Percentiles rank a stretch among this genome's conserved stretches.
Conservation (phyloP, 2,329 filamentous ascomycete genomes). For the Sphaerulina populicola region DNA sequence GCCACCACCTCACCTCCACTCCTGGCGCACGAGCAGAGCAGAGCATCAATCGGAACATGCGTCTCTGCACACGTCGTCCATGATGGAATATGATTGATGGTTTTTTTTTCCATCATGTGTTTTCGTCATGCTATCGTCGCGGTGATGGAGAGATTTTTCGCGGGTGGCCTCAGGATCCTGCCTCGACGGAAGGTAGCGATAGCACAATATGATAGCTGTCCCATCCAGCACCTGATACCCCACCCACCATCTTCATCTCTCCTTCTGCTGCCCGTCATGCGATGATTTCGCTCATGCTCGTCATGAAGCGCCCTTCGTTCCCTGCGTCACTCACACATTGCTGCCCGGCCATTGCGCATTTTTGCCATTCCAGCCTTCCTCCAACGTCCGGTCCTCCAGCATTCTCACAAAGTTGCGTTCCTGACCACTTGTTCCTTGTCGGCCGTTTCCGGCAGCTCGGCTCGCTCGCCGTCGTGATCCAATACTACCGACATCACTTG, state of each 20-base stretch:
- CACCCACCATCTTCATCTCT: neutral
- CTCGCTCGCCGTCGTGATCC: conserved; percentile 55
- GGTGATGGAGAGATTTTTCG: neutral
- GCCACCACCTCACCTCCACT: conserved; percentile 1
- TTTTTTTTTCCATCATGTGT: neutral
- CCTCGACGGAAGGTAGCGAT: neutral
- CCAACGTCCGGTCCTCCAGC: conserved; percentile 84
- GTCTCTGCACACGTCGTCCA: neutral
- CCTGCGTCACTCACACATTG: conserved; percentile 5
- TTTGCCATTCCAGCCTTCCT: conserved; percentile 60
- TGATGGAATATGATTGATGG: neutral
- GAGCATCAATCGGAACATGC: too few relatives aligned
- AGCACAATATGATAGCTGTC: neutral
- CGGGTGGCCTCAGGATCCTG: neutral
- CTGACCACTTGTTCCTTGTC: conserved; percentile 46
- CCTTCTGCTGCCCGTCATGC: neutral
- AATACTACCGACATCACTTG: conserved; percentile 55
- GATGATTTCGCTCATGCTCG: neutral
- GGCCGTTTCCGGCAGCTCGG: conserved; percentile 38
- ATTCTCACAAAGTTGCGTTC: conserved; percentile 83
- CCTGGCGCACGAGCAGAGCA: neutral
- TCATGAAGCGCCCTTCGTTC: neutral
- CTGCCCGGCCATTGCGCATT: conserved; percentile 11
- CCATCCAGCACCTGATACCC: neutral
- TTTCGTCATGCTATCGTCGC: neutral